Evolutionary conservation across 306 rosid species (phyloP), one percentile per base, ranked within the genome.

Genomic region (Ochetophila trinervis): DNA sequence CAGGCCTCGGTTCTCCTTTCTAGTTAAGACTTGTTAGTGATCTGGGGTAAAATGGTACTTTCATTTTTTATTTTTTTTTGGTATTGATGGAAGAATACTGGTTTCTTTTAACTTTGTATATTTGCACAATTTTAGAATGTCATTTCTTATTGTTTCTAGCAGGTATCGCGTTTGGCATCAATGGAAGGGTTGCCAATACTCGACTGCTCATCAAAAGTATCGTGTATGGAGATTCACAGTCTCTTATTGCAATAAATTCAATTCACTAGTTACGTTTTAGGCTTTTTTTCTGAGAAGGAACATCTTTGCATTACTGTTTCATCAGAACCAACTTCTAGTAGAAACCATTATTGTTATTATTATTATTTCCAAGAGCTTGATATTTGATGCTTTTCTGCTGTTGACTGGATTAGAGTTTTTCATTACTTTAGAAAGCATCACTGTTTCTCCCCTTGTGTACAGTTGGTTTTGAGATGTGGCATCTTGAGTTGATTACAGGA

Each of bases 401-500:
- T 51, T 68, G 17, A 11, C 56, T 74, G 36, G 53, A 62, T 19
- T 53, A 53, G 20, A 30, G 23, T 49, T 30, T 32, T 54, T 42
- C 66, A 24, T 67, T 57, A 17, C 42, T 63, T 66, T 63, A 37
- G 68, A 65, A 57, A 51, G 24, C 5, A 32, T 19, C 61, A 63
- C 66, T 35, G 48, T 67, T 66, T 22, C 53, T 23, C 64, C 63
- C 54, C n/a, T 53, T 62, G 30, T 66, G 55, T 77, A 70, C 91
- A 87, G 96, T 87, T 87, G 86, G 78, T 79, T 93, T 89, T 69
- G 97, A 93, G 86, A 67, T 72, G 78, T 79, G 97, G 96, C 97
- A 93, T 78, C 88, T 93, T 79, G 84, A 87, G 98, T 81, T 93
- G 88, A 84, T 93, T 56, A 73, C 73, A 10, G 96, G 91, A 81